Conservation (phyloP, 2,329 filamentous ascomycete genomes). For the Fusarium pseudograminearum region DNA sequence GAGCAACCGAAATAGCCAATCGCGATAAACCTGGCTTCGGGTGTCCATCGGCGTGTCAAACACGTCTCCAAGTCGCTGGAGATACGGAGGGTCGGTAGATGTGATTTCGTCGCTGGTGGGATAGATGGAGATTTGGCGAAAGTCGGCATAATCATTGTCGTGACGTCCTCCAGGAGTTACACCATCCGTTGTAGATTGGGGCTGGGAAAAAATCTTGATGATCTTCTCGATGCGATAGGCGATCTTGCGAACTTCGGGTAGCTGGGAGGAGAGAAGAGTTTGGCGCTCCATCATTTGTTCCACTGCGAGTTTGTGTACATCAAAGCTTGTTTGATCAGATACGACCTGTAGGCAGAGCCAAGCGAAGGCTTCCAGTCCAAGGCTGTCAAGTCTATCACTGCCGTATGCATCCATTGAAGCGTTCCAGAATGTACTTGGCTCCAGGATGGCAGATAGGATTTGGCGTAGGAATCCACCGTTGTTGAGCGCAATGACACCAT, state of each 20-base stretch:
- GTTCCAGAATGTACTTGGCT: conserved; percentile 68
- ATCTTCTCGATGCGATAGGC: conserved; percentile 56
- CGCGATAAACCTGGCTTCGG: conserved; percentile 66
- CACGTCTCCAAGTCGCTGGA: conserved; percentile 64
- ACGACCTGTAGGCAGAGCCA: conserved; percentile 64
- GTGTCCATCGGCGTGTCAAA: conserved; percentile 52
- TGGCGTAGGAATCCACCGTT: conserved; percentile 40
- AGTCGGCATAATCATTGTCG: conserved; percentile 76
- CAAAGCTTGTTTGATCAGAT: conserved; percentile 32
- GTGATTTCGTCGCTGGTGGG: conserved; percentile 75
- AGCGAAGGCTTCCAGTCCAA: conserved; percentile 54
- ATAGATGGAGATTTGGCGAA: conserved; percentile 70
- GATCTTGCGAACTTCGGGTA: conserved; percentile 42
- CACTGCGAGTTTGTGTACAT: conserved; percentile 35
- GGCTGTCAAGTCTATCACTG: conserved; percentile 49
- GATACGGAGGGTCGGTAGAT: conserved; percentile 65
- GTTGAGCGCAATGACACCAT: conserved; percentile 33
- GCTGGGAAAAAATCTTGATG: conserved; percentile 45
- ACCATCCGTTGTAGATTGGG: background rate
- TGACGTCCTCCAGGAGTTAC: conserved; percentile 73
- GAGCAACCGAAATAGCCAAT: conserved; percentile 78
- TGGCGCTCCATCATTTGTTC: conserved; percentile 42
- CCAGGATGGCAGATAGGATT: conserved; percentile 59
- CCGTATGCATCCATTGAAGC: conserved; percentile 54
- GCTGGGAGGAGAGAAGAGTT: conserved; percentile 44